phyloP scores from a whole-genome alignment of 1,139 yeast species.

The Saccharomyces hybrid region DNA sequence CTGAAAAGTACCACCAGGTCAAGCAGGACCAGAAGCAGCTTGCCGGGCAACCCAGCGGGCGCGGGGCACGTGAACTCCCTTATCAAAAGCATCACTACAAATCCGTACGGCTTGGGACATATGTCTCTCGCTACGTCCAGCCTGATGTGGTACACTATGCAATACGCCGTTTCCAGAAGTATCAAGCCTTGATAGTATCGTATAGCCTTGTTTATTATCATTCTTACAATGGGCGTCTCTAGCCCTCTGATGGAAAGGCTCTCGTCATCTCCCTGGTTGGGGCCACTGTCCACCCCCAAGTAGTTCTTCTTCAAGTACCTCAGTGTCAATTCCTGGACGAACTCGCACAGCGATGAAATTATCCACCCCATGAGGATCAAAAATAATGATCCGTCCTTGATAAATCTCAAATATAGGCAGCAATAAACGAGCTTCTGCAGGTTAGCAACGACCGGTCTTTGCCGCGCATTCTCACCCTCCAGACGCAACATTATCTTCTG shows the following conservation, averaged over 20 bases:
- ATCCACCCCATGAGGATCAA: background rate
- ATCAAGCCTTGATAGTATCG: conserved; percentile 1
- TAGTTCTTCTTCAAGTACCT: background rate
- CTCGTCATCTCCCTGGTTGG: background rate
- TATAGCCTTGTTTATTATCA: conserved; percentile 1
- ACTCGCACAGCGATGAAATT: background rate
- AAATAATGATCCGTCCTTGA: background rate
- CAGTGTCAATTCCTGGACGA: background rate
- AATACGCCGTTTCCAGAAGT: background rate
- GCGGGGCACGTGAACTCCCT: background rate
- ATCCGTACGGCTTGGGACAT: background rate
- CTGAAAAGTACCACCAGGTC: too few relatives aligned
- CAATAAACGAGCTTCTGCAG: too few relatives aligned
- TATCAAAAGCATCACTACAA: background rate
- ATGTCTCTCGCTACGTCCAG: background rate
- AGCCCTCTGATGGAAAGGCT: background rate
- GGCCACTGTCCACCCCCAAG: too few relatives aligned
- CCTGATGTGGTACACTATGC: conserved; percentile 2
- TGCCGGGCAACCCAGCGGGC: background rate
- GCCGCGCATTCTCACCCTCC: too few relatives aligned
- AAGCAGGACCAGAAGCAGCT: background rate
- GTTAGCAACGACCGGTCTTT: too few relatives aligned
- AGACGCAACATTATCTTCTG: too few relatives aligned
- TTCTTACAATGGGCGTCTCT: conserved; percentile 1
- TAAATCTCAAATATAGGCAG: background rate